Conservation (phyloP, 306 rosid species). For the Dryas drummondii region DNA sequence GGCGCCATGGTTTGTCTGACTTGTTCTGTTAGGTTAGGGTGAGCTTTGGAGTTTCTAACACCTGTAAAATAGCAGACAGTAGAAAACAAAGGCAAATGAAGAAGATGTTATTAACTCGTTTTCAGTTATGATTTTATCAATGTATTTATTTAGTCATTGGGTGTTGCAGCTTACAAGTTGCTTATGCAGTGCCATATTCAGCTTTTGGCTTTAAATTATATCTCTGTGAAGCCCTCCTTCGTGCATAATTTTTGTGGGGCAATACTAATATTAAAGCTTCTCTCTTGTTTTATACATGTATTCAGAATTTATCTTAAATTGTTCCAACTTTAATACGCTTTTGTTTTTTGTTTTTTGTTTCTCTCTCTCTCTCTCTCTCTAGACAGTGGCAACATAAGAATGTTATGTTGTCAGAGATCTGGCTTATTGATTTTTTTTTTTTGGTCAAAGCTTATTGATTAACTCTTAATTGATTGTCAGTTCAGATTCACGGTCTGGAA, state of each 20-base stretch:
- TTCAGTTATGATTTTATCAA: conserved; percentile 26
- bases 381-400: too few species aligned
- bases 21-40: conserved; percentile 58
- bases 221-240: not conserved
- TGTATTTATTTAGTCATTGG: conserved; percentile 34
- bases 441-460: too few species aligned
- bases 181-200: conserved; percentile 3
- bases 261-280: too few species aligned
- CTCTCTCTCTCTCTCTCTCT: too few species aligned
- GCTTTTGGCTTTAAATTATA: not conserved
- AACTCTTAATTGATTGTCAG: too few species aligned
- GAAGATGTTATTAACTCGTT: conserved; percentile 22
- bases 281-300: too few species aligned
- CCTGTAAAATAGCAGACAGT: conserved; percentile 45
- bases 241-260: not conserved
- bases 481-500: not conserved
- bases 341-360: too few species aligned
- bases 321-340: too few species aligned
- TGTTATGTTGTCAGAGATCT: too few species aligned
- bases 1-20: conserved; percentile 52
- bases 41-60: conserved; percentile 57
- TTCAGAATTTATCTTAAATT: too few species aligned
- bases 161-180: conserved; percentile 27
- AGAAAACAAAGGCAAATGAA: conserved; percentile 40
- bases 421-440: too few species aligned